phyloP scores from a whole-genome alignment of 495 filamentous ascomycete species.

The Melanomma pulvis-pyrius region DNA sequence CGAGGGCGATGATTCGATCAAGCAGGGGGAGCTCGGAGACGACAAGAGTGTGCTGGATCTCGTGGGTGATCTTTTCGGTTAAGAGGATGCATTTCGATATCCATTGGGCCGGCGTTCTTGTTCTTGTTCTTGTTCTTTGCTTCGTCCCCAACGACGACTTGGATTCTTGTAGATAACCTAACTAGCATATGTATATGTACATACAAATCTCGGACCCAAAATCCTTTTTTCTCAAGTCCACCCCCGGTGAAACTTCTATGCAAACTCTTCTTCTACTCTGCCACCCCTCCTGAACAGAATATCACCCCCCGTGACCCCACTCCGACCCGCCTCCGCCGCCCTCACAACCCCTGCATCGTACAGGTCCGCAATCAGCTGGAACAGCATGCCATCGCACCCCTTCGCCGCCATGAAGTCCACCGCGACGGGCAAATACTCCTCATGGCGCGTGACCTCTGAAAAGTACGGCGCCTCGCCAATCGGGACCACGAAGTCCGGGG shows the following conservation, averaged over 20 bases:
- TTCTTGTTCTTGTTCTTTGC: too few species aligned
- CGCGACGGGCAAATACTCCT: slow-evolving; percentile 61
- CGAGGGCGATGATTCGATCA: slow-evolving; percentile 16
- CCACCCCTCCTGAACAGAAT: slow-evolving; percentile 36
- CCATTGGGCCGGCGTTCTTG: too few species aligned
- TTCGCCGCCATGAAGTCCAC: slow-evolving; percentile 62
- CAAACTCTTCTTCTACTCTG: not conserved
- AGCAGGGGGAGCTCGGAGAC: not conserved
- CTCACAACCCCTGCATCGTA: slow-evolving; percentile 54
- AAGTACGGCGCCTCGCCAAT: slow-evolving; percentile 58
- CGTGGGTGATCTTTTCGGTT: too few species aligned
- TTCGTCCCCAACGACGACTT: too few species aligned
- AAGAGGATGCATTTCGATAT: too few species aligned
- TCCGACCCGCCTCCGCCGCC: slow-evolving; percentile 50
- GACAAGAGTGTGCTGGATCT: too few species aligned
- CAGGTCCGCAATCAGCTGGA: slow-evolving; percentile 57
- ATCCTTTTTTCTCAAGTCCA: too few species aligned
- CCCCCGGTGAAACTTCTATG: too few species aligned
- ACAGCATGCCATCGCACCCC: slow-evolving; percentile 65
- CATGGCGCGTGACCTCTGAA: slow-evolving; percentile 56
- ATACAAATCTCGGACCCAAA: too few species aligned
- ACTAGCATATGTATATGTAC: too few species aligned
- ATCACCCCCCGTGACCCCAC: slow-evolving; percentile 38
- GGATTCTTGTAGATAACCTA: too few species aligned
- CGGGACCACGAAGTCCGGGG: slow-evolving; percentile 61